Evolutionary conservation across 2,329 filamentous ascomycete species (phyloP), one percentile per base, ranked within the genome.

Genomic region (Ceratocystis harringtonii): DNA sequence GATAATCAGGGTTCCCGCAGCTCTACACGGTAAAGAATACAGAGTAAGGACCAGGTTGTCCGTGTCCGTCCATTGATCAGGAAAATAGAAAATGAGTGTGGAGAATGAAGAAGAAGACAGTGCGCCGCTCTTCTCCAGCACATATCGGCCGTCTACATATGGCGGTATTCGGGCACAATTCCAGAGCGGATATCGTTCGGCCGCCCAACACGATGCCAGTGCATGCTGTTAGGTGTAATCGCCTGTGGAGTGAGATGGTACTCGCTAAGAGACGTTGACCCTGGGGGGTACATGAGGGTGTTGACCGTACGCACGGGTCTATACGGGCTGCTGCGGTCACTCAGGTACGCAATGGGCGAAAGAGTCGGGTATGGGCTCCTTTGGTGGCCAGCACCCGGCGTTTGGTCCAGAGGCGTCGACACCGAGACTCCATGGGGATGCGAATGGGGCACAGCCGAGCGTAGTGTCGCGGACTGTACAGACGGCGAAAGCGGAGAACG

Each of bases 271-370:
- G 90, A 90, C 7, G 85, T 81, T 28, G 89, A 88, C 0, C 91
- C 89, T 5, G 91, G 90, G 41, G 92, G 92, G 67, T 94, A 90
- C 36, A 96, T 80, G n/a, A 97, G 82, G 0, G 90, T 95, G 70
- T 94, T 91, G 67, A 96, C 90, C 68, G 90, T 84, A 64, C 92
- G 88, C 48, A 96, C 87, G 1, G 92, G 92, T 69, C 90, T 89
- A 75, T 97, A 97, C 2, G 94, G 94, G 65, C 92, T 97, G 69
- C 89, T 86, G 66, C 94, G 84, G 73, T 96, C 90, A 71, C 89
- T 88, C 45, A 96, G 79, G 75, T 95, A 95, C 71, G 90, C 84
- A 10, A 89, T 92, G 0, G 92, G 92, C 41, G 94, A 97, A 69
- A 94, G 82, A 41, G 44, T 63, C 17, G 62, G 45, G 48, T 63